Evolutionary conservation across 2,329 filamentous ascomycete species (phyloP).

Genomic region (Colletotrichum lindemuthianum): DNA sequence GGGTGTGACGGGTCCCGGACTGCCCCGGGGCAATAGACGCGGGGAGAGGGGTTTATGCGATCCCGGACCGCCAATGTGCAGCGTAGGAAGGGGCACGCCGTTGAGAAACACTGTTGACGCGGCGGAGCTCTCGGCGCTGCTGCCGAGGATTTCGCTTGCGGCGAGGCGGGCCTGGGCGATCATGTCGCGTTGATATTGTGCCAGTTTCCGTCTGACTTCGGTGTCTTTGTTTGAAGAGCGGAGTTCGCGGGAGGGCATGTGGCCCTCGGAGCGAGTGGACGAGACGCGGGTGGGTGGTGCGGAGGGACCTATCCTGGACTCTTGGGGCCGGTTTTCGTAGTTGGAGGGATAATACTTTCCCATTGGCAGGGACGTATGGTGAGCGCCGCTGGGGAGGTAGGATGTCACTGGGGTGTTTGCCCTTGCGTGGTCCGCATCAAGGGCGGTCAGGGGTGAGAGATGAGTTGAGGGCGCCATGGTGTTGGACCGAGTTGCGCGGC

Average conservation of each 20-base stretch:
- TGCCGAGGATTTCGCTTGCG: conserved; percentile 45
- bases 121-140: conserved; percentile 40
- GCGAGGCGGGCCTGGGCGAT: conserved; percentile 65
- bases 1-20: conserved; percentile 69
- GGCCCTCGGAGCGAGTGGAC: conserved; percentile 35
- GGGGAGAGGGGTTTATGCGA: conserved; percentile 61
- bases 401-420: conserved; percentile 59
- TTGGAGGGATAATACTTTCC: conserved; percentile 74
- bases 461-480: conserved; percentile 36
- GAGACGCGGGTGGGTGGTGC: conserved; percentile 11
- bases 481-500: conserved; percentile 3
- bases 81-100: conserved; percentile 48
- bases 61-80: conserved; percentile 49
- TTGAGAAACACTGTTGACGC: conserved; percentile 46
- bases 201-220: conserved; percentile 61
- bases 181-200: conserved; percentile 71
- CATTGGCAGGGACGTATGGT: conserved; percentile 60
- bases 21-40: conserved; percentile 62
- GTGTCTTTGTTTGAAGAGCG: conserved; percentile 51
- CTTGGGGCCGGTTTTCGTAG: conserved; percentile 57
- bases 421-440: conserved; percentile 41
- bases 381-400: conserved; percentile 61
- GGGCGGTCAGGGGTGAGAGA: conserved; percentile 23
- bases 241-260: conserved; percentile 39
- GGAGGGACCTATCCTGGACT: conserved; percentile 33